Evolutionary conservation across 257 asterid species (phyloP).

Genomic region (Misopates orontium): DNA sequence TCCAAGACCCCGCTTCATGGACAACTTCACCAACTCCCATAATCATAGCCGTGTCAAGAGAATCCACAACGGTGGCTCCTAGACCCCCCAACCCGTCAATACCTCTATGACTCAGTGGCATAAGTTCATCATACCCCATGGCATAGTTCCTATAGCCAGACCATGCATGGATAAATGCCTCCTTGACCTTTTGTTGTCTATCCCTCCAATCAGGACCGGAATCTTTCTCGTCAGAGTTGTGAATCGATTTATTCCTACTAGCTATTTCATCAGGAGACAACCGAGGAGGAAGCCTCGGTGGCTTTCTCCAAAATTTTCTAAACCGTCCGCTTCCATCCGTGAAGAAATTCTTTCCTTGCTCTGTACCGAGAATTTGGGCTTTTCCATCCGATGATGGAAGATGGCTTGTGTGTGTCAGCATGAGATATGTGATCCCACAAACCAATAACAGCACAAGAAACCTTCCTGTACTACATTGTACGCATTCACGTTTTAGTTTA

Average conservation of each 20-base stretch:
- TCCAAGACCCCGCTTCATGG: conserved; percentile 87
- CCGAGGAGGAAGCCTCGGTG: conserved; percentile 85
- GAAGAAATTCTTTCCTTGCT: conserved; percentile 45
- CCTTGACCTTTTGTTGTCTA: conserved; percentile 77
- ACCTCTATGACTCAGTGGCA: conserved; percentile 87
- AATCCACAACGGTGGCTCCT: conserved; percentile 92
- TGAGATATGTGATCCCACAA: conserved; percentile 65
- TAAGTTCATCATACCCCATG: conserved; percentile 95
- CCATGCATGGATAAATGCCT: conserved; percentile 92
- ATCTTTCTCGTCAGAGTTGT: conserved; percentile 31
- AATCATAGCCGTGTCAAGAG: conserved; percentile 95
- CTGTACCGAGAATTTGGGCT: conserved; percentile 41
- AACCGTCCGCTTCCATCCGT: conserved; percentile 51
- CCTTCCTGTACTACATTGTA: conserved; percentile 51
- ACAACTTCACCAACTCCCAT: conserved; percentile 82
- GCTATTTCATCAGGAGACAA: conserved; percentile 83
- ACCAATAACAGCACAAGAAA: conserved; percentile 67
- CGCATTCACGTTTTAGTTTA: conserved; percentile 49
- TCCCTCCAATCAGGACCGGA: conserved; percentile 59
- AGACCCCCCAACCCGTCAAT: conserved; percentile 86
- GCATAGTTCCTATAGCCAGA: conserved; percentile 73
- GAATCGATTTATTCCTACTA: conserved; percentile 46
- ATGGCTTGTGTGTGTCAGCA: conserved; percentile 53
- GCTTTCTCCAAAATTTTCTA: conserved; percentile 71
- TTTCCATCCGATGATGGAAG: conserved; percentile 39